Percentiles rank a stretch among this genome's conserved stretches.
phyloP scores from a whole-genome alignment of 805 yeast species.

The Zygosaccharomyces kombuchaensis region DNA sequence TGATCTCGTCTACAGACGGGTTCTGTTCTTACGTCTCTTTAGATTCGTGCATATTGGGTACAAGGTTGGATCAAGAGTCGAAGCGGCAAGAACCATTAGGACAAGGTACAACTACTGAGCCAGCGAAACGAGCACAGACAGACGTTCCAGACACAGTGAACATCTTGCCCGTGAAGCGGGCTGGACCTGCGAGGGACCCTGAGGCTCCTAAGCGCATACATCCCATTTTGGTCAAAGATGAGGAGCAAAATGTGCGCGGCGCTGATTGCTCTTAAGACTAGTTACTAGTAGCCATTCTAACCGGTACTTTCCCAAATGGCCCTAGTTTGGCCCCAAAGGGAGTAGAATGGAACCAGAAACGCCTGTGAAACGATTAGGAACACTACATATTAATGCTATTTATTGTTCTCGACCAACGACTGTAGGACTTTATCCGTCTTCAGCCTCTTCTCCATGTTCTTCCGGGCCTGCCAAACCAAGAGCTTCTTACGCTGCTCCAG shows the following conservation, averaged over 20 bases:
- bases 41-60: constrained; percentile 53
- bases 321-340: background rate
- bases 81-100: background rate
- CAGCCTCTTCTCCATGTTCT: constrained; percentile 42
- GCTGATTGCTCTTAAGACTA: background rate
- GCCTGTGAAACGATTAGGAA: constrained; percentile 1
- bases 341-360: constrained; percentile 1
- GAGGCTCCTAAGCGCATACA: constrained; percentile 23
- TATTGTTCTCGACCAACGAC: constrained; percentile 3
- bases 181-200: constrained; percentile 3
- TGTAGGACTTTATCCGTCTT: constrained; percentile 11
- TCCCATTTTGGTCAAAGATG: constrained; percentile 16
- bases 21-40: constrained; percentile 71
- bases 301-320: too few species aligned
- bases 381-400: constrained; percentile 1
- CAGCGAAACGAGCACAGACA: background rate
- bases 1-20: constrained; percentile 88
- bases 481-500: constrained; percentile 30
- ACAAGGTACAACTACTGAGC: background rate
- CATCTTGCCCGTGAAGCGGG: constrained; percentile 23
- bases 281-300: too few species aligned
- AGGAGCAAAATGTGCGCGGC: background rate
- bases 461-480: constrained; percentile 59
- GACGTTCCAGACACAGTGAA: constrained; percentile 15
- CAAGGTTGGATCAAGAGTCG: background rate